phyloP scores from a whole-genome alignment of 1,139 yeast genomes.

The Saccharomyces hybrid region DNA sequence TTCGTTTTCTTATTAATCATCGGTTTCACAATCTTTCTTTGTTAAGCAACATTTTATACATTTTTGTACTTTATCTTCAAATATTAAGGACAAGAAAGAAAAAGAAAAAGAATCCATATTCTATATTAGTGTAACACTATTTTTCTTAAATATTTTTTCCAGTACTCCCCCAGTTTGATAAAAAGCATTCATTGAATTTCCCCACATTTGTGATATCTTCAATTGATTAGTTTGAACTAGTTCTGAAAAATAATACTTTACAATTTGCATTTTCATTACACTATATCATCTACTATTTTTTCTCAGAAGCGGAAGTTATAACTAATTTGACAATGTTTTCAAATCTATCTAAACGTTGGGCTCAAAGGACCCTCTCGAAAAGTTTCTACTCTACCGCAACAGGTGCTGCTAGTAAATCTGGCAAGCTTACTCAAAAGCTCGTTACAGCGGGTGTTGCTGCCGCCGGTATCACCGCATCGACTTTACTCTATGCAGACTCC shows the following conservation, averaged over 20 bases:
- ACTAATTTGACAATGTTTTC: conserved; percentile 6
- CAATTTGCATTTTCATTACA: conserved; percentile 1
- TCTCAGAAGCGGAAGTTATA: not conserved
- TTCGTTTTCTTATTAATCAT: not conserved
- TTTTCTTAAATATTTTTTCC: not conserved
- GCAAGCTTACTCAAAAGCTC: conserved; percentile 1
- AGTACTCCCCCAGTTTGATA: not conserved
- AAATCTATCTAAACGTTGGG: conserved; percentile 9
- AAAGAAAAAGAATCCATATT: not conserved
- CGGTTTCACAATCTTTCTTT: not conserved
- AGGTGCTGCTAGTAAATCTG: conserved; percentile 3
- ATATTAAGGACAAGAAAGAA: not conserved
- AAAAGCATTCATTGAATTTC: not conserved
- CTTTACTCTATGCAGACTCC: conserved; percentile 69
- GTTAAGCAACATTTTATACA: not conserved
- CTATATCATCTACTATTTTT: not conserved
- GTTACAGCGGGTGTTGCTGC: conserved; percentile 41
- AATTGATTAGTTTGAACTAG: conserved; percentile 3
- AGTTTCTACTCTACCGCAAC: conserved; percentile 3
- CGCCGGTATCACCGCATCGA: conserved; percentile 68
- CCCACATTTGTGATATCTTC: not conserved
- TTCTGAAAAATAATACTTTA: not conserved
- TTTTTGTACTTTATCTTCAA: not conserved
- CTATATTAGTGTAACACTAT: not conserved
- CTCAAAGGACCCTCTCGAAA: conserved; percentile 10